phyloP scores from a whole-genome alignment of 192 early-diverging fungal species.

The Spinellus fusiger region DNA sequence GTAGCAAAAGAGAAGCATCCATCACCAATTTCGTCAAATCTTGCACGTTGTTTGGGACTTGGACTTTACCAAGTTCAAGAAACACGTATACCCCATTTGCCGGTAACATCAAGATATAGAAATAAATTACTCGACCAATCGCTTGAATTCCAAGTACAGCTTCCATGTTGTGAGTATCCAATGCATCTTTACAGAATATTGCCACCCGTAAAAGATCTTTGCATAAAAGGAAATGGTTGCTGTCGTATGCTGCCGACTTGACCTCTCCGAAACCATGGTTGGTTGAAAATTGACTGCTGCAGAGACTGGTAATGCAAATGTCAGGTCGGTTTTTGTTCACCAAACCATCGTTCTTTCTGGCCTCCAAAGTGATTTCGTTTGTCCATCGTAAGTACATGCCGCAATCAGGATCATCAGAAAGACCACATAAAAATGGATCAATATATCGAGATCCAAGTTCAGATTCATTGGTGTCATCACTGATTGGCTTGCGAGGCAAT shows the following conservation, averaged over 20 bases:
- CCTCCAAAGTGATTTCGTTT: conserved; percentile 7
- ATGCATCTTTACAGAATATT: conserved; percentile 6
- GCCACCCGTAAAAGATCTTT: conserved; percentile 5
- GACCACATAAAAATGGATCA: conserved; percentile 11
- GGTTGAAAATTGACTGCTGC: neutral
- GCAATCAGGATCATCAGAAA: conserved; percentile 4
- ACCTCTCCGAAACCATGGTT: conserved; percentile 7
- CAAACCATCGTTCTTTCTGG: neutral
- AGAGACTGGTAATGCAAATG: conserved; percentile 3
- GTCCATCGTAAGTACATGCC: conserved; percentile 4
- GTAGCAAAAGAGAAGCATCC: conserved; percentile 3
- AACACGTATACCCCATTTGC: conserved; percentile 5
- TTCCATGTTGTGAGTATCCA: conserved; percentile 12
- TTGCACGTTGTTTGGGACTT: neutral
- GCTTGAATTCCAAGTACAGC: neutral
- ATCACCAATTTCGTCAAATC: conserved; percentile 4
- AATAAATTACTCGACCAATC: conserved; percentile 4
- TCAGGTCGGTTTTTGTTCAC: neutral
- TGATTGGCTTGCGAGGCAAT: neutral
- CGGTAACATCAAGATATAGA: conserved; percentile 3
- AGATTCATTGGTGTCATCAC: conserved; percentile 1
- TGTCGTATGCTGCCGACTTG: neutral
- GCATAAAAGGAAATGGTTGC: conserved; percentile 2
- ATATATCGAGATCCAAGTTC: conserved; percentile 1
- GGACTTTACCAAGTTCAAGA: neutral